These are phyloP conservation scores for Lichina pygmaea DNA, from an alignment of 495 filamentous ascomycete species.

Conservation along the genomic window DNA sequence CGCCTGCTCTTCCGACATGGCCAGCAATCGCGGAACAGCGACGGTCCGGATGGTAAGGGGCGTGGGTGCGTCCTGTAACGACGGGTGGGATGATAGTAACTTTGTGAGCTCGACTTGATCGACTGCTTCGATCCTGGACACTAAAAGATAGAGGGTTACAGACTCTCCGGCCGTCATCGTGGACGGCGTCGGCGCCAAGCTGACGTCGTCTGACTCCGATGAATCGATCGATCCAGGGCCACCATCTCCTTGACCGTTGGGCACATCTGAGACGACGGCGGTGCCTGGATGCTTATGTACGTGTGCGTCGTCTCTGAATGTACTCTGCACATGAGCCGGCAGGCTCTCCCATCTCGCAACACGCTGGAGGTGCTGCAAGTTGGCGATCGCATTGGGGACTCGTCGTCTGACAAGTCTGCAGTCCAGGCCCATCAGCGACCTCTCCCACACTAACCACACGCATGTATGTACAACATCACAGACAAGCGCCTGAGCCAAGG, in stretches of 20 bases:
- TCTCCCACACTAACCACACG: constrained; percentile 9
- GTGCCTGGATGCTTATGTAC: neutral
- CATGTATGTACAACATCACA: no score
- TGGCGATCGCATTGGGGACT: constrained; percentile 6
- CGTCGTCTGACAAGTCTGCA: constrained; percentile 2
- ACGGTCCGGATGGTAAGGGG: constrained; percentile 17
- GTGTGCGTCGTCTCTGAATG: neutral
- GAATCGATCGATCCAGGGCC: neutral
- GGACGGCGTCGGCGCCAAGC: neutral
- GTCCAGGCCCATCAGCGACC: constrained; percentile 23
- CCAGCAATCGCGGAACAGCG: constrained; percentile 45
- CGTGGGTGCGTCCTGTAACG: neutral
- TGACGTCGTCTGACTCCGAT: neutral
- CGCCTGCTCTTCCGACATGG: constrained; percentile 49
- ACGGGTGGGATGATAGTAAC: neutral
- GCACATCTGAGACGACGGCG: neutral
- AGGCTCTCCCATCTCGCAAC: constrained; percentile 49
- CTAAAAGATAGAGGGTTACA: neutral
- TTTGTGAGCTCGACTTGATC: neutral
- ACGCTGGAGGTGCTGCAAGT: constrained; percentile 54
- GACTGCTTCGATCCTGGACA: neutral
- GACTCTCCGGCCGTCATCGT: neutral
- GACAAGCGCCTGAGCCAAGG: no score
- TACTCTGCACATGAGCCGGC: constrained; percentile 18
- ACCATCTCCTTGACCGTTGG: neutral